Evolutionary conservation across 1,284 basidiomycete species (phyloP).

Genomic region (Cronartium quercuum): DNA sequence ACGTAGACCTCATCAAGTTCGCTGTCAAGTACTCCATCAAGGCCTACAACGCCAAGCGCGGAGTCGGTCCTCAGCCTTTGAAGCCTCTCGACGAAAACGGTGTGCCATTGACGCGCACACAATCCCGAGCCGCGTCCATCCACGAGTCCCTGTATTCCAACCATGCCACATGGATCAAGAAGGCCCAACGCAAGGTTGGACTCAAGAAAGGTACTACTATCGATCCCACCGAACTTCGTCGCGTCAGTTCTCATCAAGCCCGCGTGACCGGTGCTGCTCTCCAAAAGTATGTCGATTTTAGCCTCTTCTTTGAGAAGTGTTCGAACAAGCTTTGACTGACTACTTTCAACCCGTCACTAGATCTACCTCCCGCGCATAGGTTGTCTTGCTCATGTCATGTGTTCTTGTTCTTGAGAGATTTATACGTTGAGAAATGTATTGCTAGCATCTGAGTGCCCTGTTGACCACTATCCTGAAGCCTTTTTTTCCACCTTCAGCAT

Average conservation of each 20-base stretch:
- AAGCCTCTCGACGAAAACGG: constrained; percentile 22
- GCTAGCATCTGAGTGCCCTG: too few relatives aligned
- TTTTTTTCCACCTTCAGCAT: too few relatives aligned
- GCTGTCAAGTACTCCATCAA: constrained; percentile 34
- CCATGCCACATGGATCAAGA: constrained; percentile 36
- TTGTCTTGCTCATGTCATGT: too few relatives aligned
- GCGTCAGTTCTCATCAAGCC: constrained; percentile 35
- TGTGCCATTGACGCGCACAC: constrained; percentile 29
- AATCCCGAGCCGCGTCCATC: constrained; percentile 7
- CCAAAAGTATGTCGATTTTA: constrained; percentile 4
- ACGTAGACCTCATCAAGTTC: constrained; percentile 34
- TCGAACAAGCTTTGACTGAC: not conserved
- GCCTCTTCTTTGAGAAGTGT: not conserved
- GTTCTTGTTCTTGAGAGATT: too few relatives aligned
- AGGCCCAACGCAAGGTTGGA: constrained; percentile 24
- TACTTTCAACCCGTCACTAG: not conserved
- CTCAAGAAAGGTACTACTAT: constrained; percentile 37
- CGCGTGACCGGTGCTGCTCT: constrained; percentile 23
- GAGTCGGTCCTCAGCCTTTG: constrained; percentile 7
- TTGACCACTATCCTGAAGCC: too few relatives aligned
- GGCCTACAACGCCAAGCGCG: constrained; percentile 30
- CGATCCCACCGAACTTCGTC: constrained; percentile 24
- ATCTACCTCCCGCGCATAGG: not conserved
- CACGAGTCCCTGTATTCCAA: constrained; percentile 38
- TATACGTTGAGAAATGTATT: too few relatives aligned